Evolutionary conservation across 129 eudicot species (phyloP).

Genomic region (Solidago caesia): DNA sequence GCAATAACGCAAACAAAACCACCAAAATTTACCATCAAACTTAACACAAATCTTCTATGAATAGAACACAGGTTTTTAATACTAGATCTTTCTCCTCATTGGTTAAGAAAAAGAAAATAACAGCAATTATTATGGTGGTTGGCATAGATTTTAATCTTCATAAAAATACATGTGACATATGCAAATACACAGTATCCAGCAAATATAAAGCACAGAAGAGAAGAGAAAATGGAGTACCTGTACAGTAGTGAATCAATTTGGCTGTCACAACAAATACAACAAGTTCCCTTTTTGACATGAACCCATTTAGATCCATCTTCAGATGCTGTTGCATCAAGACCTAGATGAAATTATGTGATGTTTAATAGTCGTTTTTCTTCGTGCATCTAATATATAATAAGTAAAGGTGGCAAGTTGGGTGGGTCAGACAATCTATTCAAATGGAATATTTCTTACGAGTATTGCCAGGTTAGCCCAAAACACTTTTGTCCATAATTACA

Average conservation of each 20-base stretch:
- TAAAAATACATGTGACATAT: not conserved
- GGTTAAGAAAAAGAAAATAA: not conserved
- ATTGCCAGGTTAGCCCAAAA: not conserved
- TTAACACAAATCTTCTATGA: not conserved
- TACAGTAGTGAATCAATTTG: slow-evolving; percentile 92
- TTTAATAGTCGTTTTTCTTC: not conserved
- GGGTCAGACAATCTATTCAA: not conserved
- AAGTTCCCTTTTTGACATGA: slow-evolving; percentile 82
- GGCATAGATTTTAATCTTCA: slow-evolving; percentile 2
- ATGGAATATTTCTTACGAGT: not conserved
- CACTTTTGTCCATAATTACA: not conserved
- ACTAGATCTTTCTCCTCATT: not conserved
- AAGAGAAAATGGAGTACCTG: slow-evolving; percentile 50
- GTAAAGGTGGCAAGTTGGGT: slow-evolving; percentile 1
- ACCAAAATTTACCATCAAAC: slow-evolving; percentile 11
- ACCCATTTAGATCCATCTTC: slow-evolving; percentile 91
- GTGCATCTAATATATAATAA: not conserved
- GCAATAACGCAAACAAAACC: not conserved
- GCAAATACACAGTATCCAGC: slow-evolving; percentile 6
- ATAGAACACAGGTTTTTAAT: not conserved
- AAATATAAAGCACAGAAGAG: slow-evolving; percentile 3
- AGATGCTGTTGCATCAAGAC: slow-evolving; percentile 62
- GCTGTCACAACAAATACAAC: slow-evolving; percentile 95
- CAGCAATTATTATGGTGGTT: not conserved
- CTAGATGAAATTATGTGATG: slow-evolving; percentile 30